A percentile compares a stretch with the other conserved stretches of the same genome.
These are phyloP conservation scores for Helicocarpus griseus DNA, from an alignment of 2,329 filamentous ascomycete species.

Conservation along the genomic window DNA sequence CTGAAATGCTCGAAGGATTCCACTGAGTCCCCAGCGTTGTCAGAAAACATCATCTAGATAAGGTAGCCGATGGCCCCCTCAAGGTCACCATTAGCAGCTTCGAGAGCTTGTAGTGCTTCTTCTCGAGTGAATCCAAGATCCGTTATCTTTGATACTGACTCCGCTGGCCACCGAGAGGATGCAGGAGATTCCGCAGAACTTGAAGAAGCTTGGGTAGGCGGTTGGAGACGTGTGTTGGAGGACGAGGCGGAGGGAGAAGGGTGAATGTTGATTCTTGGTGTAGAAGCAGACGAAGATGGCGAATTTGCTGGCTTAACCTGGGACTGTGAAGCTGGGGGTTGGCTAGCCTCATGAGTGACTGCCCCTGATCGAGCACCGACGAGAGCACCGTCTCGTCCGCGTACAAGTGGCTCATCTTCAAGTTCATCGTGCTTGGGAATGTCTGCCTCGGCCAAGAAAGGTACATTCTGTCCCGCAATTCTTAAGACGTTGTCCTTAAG, in stretches of 20 bases:
- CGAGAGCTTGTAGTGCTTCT: conserved; percentile 68
- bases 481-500: conserved; percentile 73
- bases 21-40: no score
- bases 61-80: conserved; percentile 80
- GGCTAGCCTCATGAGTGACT: conserved; percentile 29
- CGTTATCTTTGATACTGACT: conserved; percentile 65
- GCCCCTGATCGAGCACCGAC: conserved; percentile 78
- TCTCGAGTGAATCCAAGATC: conserved; percentile 67
- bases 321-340: conserved; percentile 11
- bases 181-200: conserved; percentile 16
- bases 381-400: conserved; percentile 77
- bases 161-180: conserved; percentile 37
- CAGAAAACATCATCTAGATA: conserved; percentile 32
- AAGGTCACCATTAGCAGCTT: conserved; percentile 75
- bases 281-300: conserved; percentile 14
- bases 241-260: not conserved
- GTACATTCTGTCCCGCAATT: conserved; percentile 79
- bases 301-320: conserved; percentile 5
- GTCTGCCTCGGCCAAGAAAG: conserved; percentile 84
- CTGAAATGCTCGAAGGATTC: no score
- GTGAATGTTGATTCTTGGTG: conserved; percentile 19
- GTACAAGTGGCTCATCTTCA: conserved; percentile 70
- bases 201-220: not conserved
- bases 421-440: conserved; percentile 78
- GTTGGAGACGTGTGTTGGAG: not conserved